Percentiles rank a stretch among this genome's conserved stretches.
Evolutionary conservation across 371 early-diverging fungal species (phyloP).

Genomic region (Syncephalastrum contaminatum): DNA sequence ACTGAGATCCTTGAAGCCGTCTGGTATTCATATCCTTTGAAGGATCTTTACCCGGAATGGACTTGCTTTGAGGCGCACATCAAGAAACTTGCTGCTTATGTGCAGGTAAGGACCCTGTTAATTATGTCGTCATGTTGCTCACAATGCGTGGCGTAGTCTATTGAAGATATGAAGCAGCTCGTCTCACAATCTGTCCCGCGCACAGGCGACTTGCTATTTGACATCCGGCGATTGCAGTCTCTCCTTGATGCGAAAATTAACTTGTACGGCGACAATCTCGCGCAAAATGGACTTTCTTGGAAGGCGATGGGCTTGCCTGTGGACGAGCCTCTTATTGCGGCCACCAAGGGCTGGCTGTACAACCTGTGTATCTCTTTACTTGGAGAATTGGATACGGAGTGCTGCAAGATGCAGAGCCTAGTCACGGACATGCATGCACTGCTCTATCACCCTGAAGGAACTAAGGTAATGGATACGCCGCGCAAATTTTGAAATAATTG

Average conservation of each 20-base stretch:
- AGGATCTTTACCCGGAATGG: slow-evolving; percentile 48
- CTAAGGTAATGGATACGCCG: slow-evolving; percentile 19
- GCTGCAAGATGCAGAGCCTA: slow-evolving; percentile 30
- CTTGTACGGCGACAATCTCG: slow-evolving; percentile 36
- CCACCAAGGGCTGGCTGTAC: slow-evolving; percentile 39
- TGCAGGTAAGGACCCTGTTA: slow-evolving; percentile 25
- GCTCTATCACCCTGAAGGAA: slow-evolving; percentile 22
- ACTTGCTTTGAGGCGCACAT: slow-evolving; percentile 30
- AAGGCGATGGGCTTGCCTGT: slow-evolving; percentile 50
- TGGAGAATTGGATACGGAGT: slow-evolving; percentile 34
- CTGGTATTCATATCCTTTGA: background rate
- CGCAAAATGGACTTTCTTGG: slow-evolving; percentile 50
- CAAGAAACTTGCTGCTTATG: slow-evolving; percentile 31
- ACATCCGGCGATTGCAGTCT: slow-evolving; percentile 33
- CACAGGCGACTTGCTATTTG: slow-evolving; percentile 31
- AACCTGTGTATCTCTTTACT: slow-evolving; percentile 31
- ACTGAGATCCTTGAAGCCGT: background rate
- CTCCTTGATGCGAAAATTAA: slow-evolving; percentile 27
- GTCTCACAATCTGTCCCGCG: slow-evolving; percentile 27
- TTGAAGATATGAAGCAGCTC: slow-evolving; percentile 45
- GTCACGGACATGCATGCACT: slow-evolving; percentile 29
- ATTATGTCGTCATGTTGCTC: too few relatives aligned
- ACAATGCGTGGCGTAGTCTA: slow-evolving; percentile 15
- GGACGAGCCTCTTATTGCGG: slow-evolving; percentile 34
- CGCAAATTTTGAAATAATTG: background rate